Base-by-base conservation (phyloP, 345 rosid genomes). In the Cardamine chenopodiifolia region DNA sequence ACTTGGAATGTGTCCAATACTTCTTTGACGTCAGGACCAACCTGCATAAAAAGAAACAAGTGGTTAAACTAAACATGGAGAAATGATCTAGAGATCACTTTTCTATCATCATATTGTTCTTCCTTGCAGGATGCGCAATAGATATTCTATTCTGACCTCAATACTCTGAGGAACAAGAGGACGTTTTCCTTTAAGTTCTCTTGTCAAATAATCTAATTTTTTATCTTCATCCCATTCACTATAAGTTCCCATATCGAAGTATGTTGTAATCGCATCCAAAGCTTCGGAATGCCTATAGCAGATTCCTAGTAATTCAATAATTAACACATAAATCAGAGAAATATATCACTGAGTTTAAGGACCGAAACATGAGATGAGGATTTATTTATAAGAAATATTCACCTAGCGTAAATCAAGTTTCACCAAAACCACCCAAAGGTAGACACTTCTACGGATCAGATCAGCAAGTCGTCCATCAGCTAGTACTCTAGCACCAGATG, bases 371-470 rank as follows among this genome's bases (percentile, higher is more conserved):
- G 29, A 12, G 1, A 3, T n/a, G n/a, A n/a, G n/a, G n/a, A n/a
- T n/a, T n/a, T n/a, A n/a, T n/a, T n/a, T n/a, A n/a, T n/a, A n/a
- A 56, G 20, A 57, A 56, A 32, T 5, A 6, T 17, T 67, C 79
- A 91, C 98, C 98, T 94, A 97, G 10, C 97, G 97, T 86, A 94
- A 85, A 75, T 94, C 99, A 26, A 92, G 95, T 90, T 94, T 94
- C 87, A 92, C 87, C 70, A 94, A 81, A 66, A 87, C 92, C 92
- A 92, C 87, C 15, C 99, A 97, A 72, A 94, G 92, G 1, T 96
- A 87, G 72, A 90, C 82, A 81, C 90, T 97, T 82, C 90, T 90
- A 53, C 99, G 86, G 66, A 95, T 95, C 44, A 95, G 82, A 80
- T 95, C 99, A 79, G 92, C 96, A 59, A 95, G 89, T 66, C 88